A percentile compares a stretch with the other conserved stretches of the same genome.
These are phyloP conservation scores for Penicillium capsulatum DNA, from an alignment of 2,329 filamentous ascomycete species.

Conservation along the genomic window DNA sequence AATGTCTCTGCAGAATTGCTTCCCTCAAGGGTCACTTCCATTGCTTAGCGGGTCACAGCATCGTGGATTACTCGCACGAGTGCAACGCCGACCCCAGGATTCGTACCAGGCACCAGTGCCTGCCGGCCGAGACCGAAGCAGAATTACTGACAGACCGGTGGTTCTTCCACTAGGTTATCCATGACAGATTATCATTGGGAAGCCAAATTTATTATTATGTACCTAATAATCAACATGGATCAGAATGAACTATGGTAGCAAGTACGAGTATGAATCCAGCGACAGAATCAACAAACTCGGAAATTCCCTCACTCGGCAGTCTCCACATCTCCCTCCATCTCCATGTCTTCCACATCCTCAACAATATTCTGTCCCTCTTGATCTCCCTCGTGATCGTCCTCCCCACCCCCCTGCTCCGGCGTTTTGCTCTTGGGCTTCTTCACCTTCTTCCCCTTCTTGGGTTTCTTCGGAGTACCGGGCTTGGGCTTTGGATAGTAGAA, in stretches of 20 bases:
- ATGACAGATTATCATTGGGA: constrained; percentile 36
- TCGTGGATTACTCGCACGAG: constrained; percentile 55
- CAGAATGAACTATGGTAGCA: no score
- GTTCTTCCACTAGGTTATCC: constrained; percentile 42
- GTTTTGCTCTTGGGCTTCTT: not conserved
- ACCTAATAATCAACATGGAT: no score
- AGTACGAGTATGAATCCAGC: no score
- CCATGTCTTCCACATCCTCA: no score
- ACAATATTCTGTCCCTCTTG: not conserved
- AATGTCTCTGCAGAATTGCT: constrained; percentile 56
- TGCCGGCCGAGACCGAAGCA: constrained; percentile 37
- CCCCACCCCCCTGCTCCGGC: not conserved
- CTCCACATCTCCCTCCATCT: not conserved
- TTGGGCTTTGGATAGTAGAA: no score
- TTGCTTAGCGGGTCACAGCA: constrained; percentile 52
- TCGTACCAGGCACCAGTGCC: constrained; percentile 53
- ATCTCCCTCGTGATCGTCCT: not conserved
- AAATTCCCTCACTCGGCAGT: no score
- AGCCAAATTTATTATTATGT: no score
- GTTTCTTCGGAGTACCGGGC: not conserved
- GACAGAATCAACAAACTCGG: not conserved
- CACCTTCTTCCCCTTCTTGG: no score
- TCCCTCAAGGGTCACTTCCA: constrained; percentile 54
- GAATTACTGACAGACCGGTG: constrained; percentile 35
- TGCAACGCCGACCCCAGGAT: constrained; percentile 50